phyloP scores from a whole-genome alignment of 2,329 filamentous ascomycete genomes.

The Claviceps maximensis region DNA sequence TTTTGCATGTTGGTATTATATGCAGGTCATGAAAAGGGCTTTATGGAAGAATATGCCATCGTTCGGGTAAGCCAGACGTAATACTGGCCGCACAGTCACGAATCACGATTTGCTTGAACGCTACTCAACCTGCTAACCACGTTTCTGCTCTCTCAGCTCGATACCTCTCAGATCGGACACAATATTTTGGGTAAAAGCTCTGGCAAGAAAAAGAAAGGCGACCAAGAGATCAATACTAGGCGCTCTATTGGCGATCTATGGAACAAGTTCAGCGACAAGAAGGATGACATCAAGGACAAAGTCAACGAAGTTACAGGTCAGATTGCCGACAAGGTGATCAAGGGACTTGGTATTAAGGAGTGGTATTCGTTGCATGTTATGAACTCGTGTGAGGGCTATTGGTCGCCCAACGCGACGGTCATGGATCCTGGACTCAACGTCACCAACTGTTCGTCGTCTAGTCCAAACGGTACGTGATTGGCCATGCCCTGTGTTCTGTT shows the following conservation, averaged over 20 bases:
- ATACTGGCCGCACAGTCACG: not conserved
- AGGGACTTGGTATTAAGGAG: slow-evolving; percentile 32
- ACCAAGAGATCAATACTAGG: slow-evolving; percentile 11
- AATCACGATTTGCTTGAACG: not conserved
- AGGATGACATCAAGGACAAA: slow-evolving; percentile 22
- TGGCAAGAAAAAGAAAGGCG: slow-evolving; percentile 12
- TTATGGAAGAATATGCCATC: slow-evolving; percentile 30
- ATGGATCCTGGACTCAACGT: slow-evolving; percentile 25
- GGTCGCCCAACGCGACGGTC: slow-evolving; percentile 28
- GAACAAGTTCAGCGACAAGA: slow-evolving; percentile 18
- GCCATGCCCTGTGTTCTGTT: not conserved
- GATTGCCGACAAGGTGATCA: slow-evolving; percentile 26
- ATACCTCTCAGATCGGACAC: slow-evolving; percentile 26
- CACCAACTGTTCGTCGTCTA: slow-evolving; percentile 27
- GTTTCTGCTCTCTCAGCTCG: slow-evolving; percentile 16
- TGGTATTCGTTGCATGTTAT: slow-evolving; percentile 40
- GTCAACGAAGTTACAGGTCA: slow-evolving; percentile 27
- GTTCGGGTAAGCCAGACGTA: slow-evolving; percentile 19
- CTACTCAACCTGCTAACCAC: not conserved
- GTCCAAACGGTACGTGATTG: slow-evolving; percentile 2
- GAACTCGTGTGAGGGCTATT: slow-evolving; percentile 33
- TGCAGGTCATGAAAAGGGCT: slow-evolving; percentile 26
- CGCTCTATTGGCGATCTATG: slow-evolving; percentile 17
- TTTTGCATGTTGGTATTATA: slow-evolving; percentile 27
- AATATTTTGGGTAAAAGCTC: slow-evolving; percentile 18